Base-by-base conservation (phyloP, 192 early-diverging fungal species). In the Jimgerdemannia lactiflua region DNA sequence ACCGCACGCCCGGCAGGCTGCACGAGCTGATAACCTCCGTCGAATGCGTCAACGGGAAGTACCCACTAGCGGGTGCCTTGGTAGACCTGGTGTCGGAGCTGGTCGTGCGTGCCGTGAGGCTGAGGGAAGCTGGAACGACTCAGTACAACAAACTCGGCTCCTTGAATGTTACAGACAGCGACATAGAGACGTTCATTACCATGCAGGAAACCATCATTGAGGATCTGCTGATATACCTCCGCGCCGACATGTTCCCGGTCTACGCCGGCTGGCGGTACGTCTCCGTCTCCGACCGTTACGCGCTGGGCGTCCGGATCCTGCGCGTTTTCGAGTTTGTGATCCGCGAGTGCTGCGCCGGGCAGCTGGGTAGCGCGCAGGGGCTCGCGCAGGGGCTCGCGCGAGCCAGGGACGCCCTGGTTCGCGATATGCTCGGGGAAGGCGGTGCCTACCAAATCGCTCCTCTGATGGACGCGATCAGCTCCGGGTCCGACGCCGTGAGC, bases 371-470 rank as follows among this genome's bases (percentile, higher is more conserved):
- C 29, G 29, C 29, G 29, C 29, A 29, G 29, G 29, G 29, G 29
- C 29, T 29, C 29, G 29, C 29, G 29, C 29, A 29, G 29, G 29
- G 29, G 29, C 29, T 29, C 29, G 29, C 29, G 29, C 29, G 29
- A 29, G 1, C 29, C 29, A 29, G 81, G 65, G 74, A 86, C 3
- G 75, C 72, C 29, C 19, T 89, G 11, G 40, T 82, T 54, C 77
- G 73, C 9, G 78, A 80, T 70, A 86, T 87, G 78, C 77, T 87
- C 49, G 76, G 79, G 42, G 83, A 89, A 19, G 87, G 86, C 44
- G 84, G 82, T 20, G 81, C 78, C 54, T 82, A 87, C 41, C 79
- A 87, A 7, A 71, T 81, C 11, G 70, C 80, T 29, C 86, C 86
- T 3, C 70, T 88, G 14, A 72, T 87, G 18, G 84, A 79, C 19